A percentile compares a stretch with the other conserved stretches of the same genome.
These are phyloP conservation scores for Parsonsia alboflavescens DNA, from an alignment of 257 asterid genomes.

Conservation along the genomic window DNA sequence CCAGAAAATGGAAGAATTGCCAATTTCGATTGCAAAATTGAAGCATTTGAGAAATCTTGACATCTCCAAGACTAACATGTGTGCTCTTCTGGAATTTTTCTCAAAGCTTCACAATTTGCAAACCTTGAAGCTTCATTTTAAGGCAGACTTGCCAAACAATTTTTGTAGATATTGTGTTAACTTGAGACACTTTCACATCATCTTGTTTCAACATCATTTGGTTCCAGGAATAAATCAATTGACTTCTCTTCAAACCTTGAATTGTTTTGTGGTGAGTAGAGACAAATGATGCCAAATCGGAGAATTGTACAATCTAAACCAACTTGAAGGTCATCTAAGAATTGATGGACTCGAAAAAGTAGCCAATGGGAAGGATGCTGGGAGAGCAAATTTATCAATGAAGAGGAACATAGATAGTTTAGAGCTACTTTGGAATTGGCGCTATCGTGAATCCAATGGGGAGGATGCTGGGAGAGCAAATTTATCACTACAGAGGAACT, in stretches of 20 bases:
- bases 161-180: background rate
- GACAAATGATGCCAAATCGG: constrained; percentile 8
- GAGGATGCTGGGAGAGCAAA: constrained; percentile 20
- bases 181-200: constrained; percentile 19
- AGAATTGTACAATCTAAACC: constrained; percentile 11
- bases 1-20: background rate
- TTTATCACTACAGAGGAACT: background rate
- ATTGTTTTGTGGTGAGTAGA: constrained; percentile 2
- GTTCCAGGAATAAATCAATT: constrained; percentile 21
- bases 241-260: constrained; percentile 17
- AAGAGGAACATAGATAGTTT: background rate
- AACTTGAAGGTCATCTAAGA: constrained; percentile 14
- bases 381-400: constrained; percentile 12
- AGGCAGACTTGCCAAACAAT: background rate
- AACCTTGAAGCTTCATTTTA: constrained; percentile 2
- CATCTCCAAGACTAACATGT: constrained; percentile 6
- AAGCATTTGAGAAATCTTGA: constrained; percentile 16
- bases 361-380: constrained; percentile 9
- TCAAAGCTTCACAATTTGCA: constrained; percentile 16
- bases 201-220: too few relatives aligned
- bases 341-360: constrained; percentile 18
- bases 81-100: constrained; percentile 5
- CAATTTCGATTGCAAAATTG: constrained; percentile 13
- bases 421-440: background rate
- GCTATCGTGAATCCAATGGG: too few relatives aligned